Evolutionary conservation across 441 rosid species (phyloP).

Genomic region (Gossypium schwendimanii): DNA sequence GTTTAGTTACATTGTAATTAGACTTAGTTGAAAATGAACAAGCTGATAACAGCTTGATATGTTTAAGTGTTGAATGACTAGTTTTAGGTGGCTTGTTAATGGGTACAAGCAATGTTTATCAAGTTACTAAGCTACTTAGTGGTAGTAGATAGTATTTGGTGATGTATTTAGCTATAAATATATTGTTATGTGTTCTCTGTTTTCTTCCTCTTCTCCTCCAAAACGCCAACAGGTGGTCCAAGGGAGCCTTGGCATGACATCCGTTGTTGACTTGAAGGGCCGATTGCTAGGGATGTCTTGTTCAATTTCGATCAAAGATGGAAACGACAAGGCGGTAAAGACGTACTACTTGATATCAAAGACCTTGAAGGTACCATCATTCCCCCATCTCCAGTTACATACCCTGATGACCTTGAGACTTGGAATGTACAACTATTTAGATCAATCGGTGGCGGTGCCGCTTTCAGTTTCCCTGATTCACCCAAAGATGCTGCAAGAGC

Average conservation of each 20-base stretch:
- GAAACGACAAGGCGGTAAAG: conserved; percentile 91
- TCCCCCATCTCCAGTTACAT: conserved; percentile 85
- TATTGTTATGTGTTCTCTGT: no score
- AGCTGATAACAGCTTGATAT: no score
- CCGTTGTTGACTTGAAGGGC: conserved; percentile 93
- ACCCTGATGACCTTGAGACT: conserved; percentile 70
- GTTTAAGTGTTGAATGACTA: no score
- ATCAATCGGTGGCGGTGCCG: conserved; percentile 96
- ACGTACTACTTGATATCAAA: conserved; percentile 59
- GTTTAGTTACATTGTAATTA: no score
- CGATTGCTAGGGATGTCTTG: conserved; percentile 92
- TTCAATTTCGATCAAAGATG: conserved; percentile 93
- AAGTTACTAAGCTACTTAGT: no score
- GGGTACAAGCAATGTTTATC: no score
- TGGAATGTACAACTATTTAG: conserved; percentile 92
- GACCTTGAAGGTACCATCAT: conserved; percentile 66
- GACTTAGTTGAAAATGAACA: no score
- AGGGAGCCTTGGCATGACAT: conserved; percentile 99
- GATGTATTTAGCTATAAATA: no score
- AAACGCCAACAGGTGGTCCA: conserved; percentile 59
- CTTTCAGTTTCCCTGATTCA: conserved; percentile 86
- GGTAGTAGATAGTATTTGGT: no score
- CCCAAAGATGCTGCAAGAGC: conserved; percentile 94
- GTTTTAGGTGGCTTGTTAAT: no score
- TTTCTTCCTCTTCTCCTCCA: no score